phyloP scores from a whole-genome alignment of 139 green algal species.

The Tetraselmis striata region DNA sequence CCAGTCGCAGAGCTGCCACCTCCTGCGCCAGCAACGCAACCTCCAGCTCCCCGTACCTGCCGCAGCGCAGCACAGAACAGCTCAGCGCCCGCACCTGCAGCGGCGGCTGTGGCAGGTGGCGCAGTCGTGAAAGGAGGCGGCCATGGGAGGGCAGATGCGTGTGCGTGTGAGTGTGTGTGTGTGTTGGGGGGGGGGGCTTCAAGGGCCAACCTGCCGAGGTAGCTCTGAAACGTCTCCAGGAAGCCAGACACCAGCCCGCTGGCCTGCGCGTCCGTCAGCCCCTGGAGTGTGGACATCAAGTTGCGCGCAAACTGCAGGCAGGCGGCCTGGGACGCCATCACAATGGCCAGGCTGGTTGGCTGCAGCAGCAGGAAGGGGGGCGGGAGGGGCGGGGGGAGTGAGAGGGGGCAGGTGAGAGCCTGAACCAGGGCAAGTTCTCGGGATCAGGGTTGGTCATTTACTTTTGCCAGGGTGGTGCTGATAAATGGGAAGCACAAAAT shows the following conservation, averaged over 20 bases:
- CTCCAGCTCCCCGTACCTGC: slow-evolving; percentile 47
- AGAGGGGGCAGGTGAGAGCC: too few relatives aligned
- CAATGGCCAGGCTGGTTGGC: neutral
- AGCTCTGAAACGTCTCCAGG: slow-evolving; percentile 16
- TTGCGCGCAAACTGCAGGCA: slow-evolving; percentile 3
- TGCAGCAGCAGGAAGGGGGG: slow-evolving; percentile 16
- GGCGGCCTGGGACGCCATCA: neutral
- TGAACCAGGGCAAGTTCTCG: too few relatives aligned
- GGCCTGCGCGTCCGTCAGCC: neutral
- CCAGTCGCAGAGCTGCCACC: slow-evolving; percentile 16
- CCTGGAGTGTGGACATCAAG: neutral
- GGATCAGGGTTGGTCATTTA: too few relatives aligned
- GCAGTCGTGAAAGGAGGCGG: too few relatives aligned
- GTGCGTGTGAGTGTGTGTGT: too few relatives aligned
- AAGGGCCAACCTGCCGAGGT: slow-evolving; percentile 9
- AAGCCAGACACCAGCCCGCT: slow-evolving; percentile 13
- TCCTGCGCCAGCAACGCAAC: slow-evolving; percentile 19
- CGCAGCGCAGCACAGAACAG: neutral
- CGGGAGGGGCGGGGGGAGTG: too few relatives aligned
- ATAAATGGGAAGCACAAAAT: too few relatives aligned
- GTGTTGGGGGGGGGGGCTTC: neutral
- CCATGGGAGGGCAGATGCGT: too few relatives aligned
- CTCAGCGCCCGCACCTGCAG: neutral
- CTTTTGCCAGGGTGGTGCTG: too few relatives aligned
- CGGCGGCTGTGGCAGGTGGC: neutral